phyloP scores from a whole-genome alignment of 176 grass and related monocot genomes.

The Saccharum spontaneum region DNA sequence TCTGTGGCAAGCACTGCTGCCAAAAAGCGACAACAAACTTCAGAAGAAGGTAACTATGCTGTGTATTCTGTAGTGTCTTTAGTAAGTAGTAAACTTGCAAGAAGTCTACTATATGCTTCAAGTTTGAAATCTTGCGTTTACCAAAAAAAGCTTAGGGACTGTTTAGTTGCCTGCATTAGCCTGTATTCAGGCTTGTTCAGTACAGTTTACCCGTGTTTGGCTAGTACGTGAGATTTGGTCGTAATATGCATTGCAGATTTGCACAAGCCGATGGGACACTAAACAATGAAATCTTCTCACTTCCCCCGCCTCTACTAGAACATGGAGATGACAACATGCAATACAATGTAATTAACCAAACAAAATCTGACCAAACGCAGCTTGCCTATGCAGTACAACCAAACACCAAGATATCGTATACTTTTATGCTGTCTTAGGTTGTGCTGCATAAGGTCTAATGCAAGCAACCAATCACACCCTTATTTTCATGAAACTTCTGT shows the following conservation, averaged over 20 bases:
- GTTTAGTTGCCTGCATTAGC: neutral
- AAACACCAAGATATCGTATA: neutral
- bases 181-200: neutral
- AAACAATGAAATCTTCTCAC: neutral
- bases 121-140: conserved; percentile 2
- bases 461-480: neutral
- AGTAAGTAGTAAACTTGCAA: conserved; percentile 16
- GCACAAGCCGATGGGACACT: neutral
- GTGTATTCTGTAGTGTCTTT: neutral
- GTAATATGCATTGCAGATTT: neutral
- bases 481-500: conserved; percentile 9
- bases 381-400: neutral
- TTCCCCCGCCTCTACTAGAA: neutral
- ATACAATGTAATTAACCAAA: neutral
- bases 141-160: neutral
- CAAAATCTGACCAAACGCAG: neutral
- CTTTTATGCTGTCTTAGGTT: neutral
- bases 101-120: conserved; percentile 14
- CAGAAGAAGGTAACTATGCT: conserved; percentile 55
- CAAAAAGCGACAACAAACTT: conserved; percentile 68
- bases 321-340: neutral
- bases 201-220: neutral
- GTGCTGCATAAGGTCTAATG: neutral
- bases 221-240: neutral
- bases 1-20: conserved; percentile 30